Evolutionary conservation across 2,329 filamentous ascomycete species (phyloP).

Genomic region (Cercospora sesami): DNA sequence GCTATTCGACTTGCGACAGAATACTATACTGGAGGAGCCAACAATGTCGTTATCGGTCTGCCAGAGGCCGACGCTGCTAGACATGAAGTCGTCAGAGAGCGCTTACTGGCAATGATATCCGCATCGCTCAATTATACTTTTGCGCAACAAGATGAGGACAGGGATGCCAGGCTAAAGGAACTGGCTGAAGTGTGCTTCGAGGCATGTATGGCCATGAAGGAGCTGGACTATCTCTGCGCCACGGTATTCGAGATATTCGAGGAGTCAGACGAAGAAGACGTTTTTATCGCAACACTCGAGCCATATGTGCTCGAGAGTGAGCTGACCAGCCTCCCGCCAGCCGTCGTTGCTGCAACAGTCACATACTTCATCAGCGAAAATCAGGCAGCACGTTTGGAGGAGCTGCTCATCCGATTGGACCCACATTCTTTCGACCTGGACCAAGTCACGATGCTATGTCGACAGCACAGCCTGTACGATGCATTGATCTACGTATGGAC

Average conservation of each 20-base stretch:
- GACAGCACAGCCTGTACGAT: constrained; percentile 88
- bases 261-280: constrained; percentile 67
- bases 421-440: constrained; percentile 91
- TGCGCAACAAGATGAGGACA: constrained; percentile 56
- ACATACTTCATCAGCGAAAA: constrained; percentile 75
- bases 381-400: constrained; percentile 77
- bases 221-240: constrained; percentile 84
- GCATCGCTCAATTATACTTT: constrained; percentile 91
- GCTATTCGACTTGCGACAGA: constrained; percentile 87
- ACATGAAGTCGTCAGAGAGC: constrained; percentile 81
- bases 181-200: constrained; percentile 80
- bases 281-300: constrained; percentile 87
- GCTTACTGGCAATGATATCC: constrained; percentile 87
- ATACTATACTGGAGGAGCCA: constrained; percentile 88
- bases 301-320: constrained; percentile 79
- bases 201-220: constrained; percentile 74
- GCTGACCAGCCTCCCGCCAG: constrained; percentile 74
- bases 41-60: constrained; percentile 89
- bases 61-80: constrained; percentile 77
- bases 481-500: constrained; percentile 98
- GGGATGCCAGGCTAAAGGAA: constrained; percentile 66
- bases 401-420: constrained; percentile 91
- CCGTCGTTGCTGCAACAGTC: constrained; percentile 82
- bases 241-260: constrained; percentile 90
- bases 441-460: constrained; percentile 86